Base-by-base conservation (phyloP, 2,329 filamentous ascomycete genomes). In the Ophiocordyceps sinensis region DNA sequence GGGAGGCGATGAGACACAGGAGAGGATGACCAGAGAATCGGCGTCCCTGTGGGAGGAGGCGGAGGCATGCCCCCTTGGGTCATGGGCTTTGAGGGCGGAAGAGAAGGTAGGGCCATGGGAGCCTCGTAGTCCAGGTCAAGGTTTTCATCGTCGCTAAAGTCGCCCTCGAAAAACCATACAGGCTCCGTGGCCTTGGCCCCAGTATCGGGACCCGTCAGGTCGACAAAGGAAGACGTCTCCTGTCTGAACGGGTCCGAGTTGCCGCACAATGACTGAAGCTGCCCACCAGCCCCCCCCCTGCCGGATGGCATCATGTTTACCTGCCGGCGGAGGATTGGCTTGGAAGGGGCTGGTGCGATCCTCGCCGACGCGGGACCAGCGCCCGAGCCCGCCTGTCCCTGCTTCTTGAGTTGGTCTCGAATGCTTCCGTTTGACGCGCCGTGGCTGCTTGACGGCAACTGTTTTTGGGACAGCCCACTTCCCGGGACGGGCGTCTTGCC, bases 81-180 rank as follows among this genome's bases (percentile, higher is more conserved):
- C 13, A 46, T 17, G 11, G 44, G 44, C 41, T 50, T 48, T n/a
- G 49, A 43, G 47, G 51, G 58, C 6, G 28, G n/a, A 21, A 51
- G 48, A 50, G 60, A 14, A 8, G 67, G 67, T 4, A 75, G 66
- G 2, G 71, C 65, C 2, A 66, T 59, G 0, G 79, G 76, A 44
- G 76, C 70, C 44, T 83, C 71, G 40, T 78, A 72, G 46, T 87
- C 73, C 17, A 83, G 60, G 45, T 85, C 83, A 21, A 94, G 66
- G 42, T 86, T 75, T 17, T 80, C 72, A 50, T 94, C 87, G 54
- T 89, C 84, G 51, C 86, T 85, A 49, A 94, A 91, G 54, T 94
- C 88, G 50, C 89, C 79, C 46, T 87, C 83, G 44, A 78, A 75
- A 47, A 87, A 83, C 45, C 72, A 75, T 10, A 82, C 72, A 8